Base-by-base conservation (phyloP, 2,329 filamentous ascomycete species). In the Fusarium annulatum region DNA sequence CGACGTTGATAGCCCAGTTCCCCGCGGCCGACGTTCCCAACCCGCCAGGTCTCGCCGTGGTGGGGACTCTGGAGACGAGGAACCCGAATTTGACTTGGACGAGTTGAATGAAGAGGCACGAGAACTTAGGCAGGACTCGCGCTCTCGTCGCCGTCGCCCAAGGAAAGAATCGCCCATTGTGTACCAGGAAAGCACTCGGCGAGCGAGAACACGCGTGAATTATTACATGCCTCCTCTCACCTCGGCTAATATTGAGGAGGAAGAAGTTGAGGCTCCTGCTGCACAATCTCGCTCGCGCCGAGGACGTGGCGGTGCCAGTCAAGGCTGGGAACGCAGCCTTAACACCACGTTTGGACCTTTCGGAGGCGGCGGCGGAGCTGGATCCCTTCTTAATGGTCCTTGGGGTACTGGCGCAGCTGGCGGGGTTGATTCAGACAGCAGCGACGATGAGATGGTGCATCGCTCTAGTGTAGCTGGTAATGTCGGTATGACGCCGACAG, bases 311-410 rank as follows among this genome's bases (percentile, higher is more conserved):
- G 89, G 87, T 57, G 90, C 88, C 42, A 88, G 85, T 36, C 84
- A 85, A 16, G 84, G 84, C 48, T 94, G 91, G 91, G 94, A 96
- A 79, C 92, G 95, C 56, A 94, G 89, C 64, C 87, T 98, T 38
- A 96, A 97, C 82, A 95, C 94, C 28, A 97, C 95, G 2, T 94
- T 92, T 79, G 96, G 96, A 14, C 96, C 96, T 5, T 98, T 99
- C 82, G 96, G 95, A 66, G 95, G 96, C 46, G 93, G 93, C 51
- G 91, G 92, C 48, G 94, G 94, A 41, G 88, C 88, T 46, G 88
- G 91, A 38, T 90, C 94, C 21, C 86, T 96, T 18, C 88, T 96
- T 62, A 91, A 87, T 69, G 94, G 94, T 2, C 92, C 93, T 9
- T 93, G 92, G 86, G 93, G 92, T 63, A 90, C 90, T 48, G 92